These are phyloP conservation scores for Xylaria longipes DNA, from an alignment of 495 filamentous ascomycete species.

Conservation along the genomic window DNA sequence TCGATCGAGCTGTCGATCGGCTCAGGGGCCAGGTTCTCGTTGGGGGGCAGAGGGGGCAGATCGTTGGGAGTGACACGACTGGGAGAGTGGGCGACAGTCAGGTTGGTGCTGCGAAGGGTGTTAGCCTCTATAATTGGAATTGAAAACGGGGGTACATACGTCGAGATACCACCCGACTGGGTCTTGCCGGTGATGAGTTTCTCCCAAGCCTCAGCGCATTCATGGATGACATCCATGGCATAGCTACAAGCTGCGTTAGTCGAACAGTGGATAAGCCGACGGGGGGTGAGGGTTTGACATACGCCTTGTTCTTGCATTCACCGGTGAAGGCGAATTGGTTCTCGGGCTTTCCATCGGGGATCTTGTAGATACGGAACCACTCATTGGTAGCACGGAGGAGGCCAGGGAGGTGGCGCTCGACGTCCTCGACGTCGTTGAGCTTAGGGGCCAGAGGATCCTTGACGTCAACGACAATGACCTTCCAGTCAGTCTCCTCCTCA, in stretches of 20 bases:
- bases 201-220: slow-evolving; percentile 98
- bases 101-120: slow-evolving; percentile 69
- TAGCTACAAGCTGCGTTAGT: slow-evolving; percentile 63
- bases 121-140: slow-evolving; percentile 40
- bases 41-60: slow-evolving; percentile 73
- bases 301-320: slow-evolving; percentile 99
- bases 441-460: slow-evolving; percentile 96
- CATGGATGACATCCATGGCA: slow-evolving; percentile 89
- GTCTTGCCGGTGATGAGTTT: slow-evolving; percentile 90
- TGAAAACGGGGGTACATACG: slow-evolving; percentile 64
- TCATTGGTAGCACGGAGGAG: slow-evolving; percentile 97
- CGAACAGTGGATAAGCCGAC: neutral
- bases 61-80: slow-evolving; percentile 67
- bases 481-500: slow-evolving; percentile 99
- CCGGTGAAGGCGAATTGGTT: slow-evolving; percentile 99
- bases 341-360: slow-evolving; percentile 99
- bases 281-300: slow-evolving; percentile 31
- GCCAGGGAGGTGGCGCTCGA: slow-evolving; percentile 97
- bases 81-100: slow-evolving; percentile 70
- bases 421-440: slow-evolving; percentile 99
- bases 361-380: slow-evolving; percentile 99
- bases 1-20: slow-evolving; percentile 96
- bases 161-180: slow-evolving; percentile 73
- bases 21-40: slow-evolving; percentile 79
- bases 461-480: slow-evolving; percentile 98